phyloP scores from a whole-genome alignment of 202 grass and related monocot genomes.

The Digitaria exilis region DNA sequence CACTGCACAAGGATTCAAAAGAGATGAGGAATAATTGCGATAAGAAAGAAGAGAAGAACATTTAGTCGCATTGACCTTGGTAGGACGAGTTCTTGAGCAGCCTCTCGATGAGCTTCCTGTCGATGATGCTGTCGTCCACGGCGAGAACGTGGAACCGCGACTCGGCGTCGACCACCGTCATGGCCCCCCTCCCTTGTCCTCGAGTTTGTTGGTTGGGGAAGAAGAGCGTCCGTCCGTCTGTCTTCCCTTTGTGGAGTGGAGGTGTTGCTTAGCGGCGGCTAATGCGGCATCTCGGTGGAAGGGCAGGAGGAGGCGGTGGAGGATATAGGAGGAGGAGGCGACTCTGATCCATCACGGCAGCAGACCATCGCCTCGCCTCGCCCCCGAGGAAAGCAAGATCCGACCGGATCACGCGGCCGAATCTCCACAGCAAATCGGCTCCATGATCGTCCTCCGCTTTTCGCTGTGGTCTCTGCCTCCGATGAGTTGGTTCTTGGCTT shows the following conservation, averaged over 20 bases:
- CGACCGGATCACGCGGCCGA: constrained; percentile 78
- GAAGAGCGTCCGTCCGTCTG: too few relatives aligned
- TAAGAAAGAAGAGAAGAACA: too few relatives aligned
- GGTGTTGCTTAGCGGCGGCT: constrained; percentile 4
- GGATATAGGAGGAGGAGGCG: constrained; percentile 48
- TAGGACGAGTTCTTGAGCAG: constrained; percentile 90
- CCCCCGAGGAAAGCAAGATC: constrained; percentile 70
- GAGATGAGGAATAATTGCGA: not conserved
- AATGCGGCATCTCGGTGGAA: constrained; percentile 41
- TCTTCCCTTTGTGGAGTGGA: not conserved
- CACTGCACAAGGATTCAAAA: constrained; percentile 57
- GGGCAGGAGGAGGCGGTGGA: not conserved
- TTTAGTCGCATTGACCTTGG: constrained; percentile 74
- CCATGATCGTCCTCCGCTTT: constrained; percentile 45
- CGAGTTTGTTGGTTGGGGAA: too few relatives aligned
- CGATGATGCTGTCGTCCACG: constrained; percentile 93
- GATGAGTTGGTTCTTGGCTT: constrained; percentile 39
- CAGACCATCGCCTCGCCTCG: constrained; percentile 9
- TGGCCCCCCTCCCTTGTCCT: too few relatives aligned
- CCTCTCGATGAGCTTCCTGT: constrained; percentile 98
- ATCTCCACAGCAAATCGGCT: constrained; percentile 75
- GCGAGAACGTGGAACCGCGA: constrained; percentile 86
- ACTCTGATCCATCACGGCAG: not conserved
- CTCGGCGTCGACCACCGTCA: constrained; percentile 58
- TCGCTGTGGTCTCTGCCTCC: constrained; percentile 31